phyloP scores from a whole-genome alignment of 1,284 basidiomycete species.

The Moesziomyces sp. region DNA sequence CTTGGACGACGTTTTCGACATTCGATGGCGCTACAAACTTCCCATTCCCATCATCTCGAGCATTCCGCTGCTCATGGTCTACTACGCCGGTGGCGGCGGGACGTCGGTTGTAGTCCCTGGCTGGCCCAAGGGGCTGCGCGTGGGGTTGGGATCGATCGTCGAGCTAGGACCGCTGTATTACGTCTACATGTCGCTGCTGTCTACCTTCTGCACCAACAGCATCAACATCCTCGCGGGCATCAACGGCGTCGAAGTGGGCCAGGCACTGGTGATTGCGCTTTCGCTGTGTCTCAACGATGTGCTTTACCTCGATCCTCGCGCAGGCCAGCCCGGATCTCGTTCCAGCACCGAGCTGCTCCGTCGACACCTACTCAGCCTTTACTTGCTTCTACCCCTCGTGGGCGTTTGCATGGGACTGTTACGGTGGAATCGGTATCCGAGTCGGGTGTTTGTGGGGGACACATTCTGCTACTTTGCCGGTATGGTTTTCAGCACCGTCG shows the following conservation, averaged over 20 bases:
- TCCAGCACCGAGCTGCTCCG: conserved; percentile 77
- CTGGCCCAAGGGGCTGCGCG: conserved; percentile 60
- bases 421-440: conserved; percentile 76
- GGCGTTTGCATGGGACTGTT: conserved; percentile 86
- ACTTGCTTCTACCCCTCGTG: conserved; percentile 93
- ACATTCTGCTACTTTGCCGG: conserved; percentile 96
- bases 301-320: conserved; percentile 73
- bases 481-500: conserved; percentile 61
- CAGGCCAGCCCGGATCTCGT: conserved; percentile 45
- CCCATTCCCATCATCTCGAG: conserved; percentile 94
- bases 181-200: conserved; percentile 92
- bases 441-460: conserved; percentile 92
- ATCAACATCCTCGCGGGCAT: conserved; percentile 99
- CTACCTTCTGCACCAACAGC: conserved; percentile 96
- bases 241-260: conserved; percentile 90
- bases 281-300: conserved; percentile 92
- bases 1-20: conserved; percentile 97
- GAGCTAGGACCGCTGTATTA: conserved; percentile 97
- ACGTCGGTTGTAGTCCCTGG: conserved; percentile 92
- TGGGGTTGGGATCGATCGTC: conserved; percentile 74
- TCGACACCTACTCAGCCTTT: conserved; percentile 91
- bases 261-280: conserved; percentile 89
- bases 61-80: conserved; percentile 93
- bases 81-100: conserved; percentile 91
- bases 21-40: conserved; percentile 97